Evolutionary conservation across 1,284 basidiomycete genomes (phyloP), one percentile per base, ranked within the genome.

Genomic region (Rhodotorula sp.): DNA sequence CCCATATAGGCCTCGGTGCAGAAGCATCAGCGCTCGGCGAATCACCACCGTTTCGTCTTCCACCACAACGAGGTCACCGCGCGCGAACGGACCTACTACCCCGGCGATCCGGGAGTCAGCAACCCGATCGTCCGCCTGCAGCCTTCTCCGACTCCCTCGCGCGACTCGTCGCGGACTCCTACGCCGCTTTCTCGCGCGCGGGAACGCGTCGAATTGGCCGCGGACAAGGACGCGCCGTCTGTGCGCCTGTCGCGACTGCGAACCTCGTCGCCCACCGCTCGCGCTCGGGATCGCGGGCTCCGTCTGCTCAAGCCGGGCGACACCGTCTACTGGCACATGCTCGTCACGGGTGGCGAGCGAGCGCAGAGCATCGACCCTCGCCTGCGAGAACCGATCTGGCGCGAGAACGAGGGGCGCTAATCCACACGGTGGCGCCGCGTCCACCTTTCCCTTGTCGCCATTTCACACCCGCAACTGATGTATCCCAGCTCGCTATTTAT

Each of bases 1-100:
- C 12, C 5, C 20, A 7, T 43, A 10, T 26, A 64, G 63, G 79
- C 76, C 54, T 81, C 80, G 46, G 80, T 82, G 12, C 74, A 79
- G 64, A 79, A 80, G 69, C 80, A 83, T 66, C 78, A 88, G 87
- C 77, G 87, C 85, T 78, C 81, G 58, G 82, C 83, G 6, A 93
- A 93, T 80, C 91, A 91, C 8, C 91, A 94, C 80, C 88, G 91
- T 34, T 93, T 91, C 79, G 91, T 94, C 46, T 92, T 93, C 80
- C 91, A 93, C 83, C 90, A 90, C 64, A 86, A 84, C 77, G 90
- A 91, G 81, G 88, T 93, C 64, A 77, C 81, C n/a, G 87, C 87
- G 16, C 85, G 86, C 47, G 90, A 91, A 79, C 87, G 92, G 48
- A 85, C 86, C 73, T 91, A 91, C 78, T 84, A 91, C 65, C 83